Base-by-base conservation (phyloP, 192 early-diverging fungal species). In the Endogone sp. region DNA sequence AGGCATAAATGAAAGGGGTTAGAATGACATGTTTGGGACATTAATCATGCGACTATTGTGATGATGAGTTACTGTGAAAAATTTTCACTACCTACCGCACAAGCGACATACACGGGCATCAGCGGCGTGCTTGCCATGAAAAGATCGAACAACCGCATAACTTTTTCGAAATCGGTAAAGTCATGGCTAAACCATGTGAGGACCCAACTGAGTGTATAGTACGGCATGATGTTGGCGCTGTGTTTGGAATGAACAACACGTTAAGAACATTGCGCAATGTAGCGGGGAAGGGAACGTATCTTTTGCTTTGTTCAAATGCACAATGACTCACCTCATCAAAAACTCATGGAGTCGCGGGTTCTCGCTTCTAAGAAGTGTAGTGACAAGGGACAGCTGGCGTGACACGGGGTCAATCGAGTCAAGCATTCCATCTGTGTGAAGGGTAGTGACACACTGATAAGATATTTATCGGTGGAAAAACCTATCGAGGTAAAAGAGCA, bases 101-200 rank as follows among this genome's bases (percentile, higher is more conserved):
- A 85, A 2, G 84, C 81, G 69, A 89, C 75, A 64, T 89, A 89
- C 20, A 89, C 68, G 2, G 83, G 82, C 79, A 90, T 88, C 64
- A 87, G 70, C 2, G 89, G 85, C 27, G 78, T 76, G 62, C 83
- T 85, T 20, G 86, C 80, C 1, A 92, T 72, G 6, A 90, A 81
- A 22, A 89, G 76, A 66, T 92, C 89, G 67, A 86, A 88, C 23
- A 92, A 76, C 26, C 89, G 84, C 61, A 81, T 76, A 6, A 86
- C 75, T 16, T 72, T 73, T 28, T 73, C 62, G 55, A 82, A 81
- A 55, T 79, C 73, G 24, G 74, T 72, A 20, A 92, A 25, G 63
- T 90, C 85, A 66, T 92, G 91, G 27, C 82, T 84, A 64, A 86
- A 89, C 91, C 91, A 92, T 21, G 91, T 91, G 55, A 91, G 67